Conservation (phyloP, 2,329 filamentous ascomycete species). For the Colletotrichum truncatum region DNA sequence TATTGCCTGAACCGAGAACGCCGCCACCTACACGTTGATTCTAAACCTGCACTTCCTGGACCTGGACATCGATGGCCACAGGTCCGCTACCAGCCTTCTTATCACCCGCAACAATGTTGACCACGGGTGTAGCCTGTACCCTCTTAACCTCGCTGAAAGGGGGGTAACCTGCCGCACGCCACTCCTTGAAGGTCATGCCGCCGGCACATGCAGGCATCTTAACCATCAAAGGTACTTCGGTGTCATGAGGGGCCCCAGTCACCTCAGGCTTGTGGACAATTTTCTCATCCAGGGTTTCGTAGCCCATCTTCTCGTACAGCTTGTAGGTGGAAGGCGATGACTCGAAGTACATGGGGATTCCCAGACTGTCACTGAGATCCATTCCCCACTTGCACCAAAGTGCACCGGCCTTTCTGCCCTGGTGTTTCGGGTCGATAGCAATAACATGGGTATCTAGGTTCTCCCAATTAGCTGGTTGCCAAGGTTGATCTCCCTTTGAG, state of each 20-base stretch:
- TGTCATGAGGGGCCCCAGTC: slow-evolving; percentile 43
- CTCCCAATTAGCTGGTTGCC: neutral
- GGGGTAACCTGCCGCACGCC: slow-evolving; percentile 35
- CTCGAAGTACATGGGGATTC: slow-evolving; percentile 57
- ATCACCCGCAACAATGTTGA: neutral
- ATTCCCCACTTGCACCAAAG: slow-evolving; percentile 51
- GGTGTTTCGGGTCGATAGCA: slow-evolving; percentile 52
- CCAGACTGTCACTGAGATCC: slow-evolving; percentile 44
- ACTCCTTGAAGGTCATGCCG: slow-evolving; percentile 45
- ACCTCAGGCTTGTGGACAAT: slow-evolving; percentile 48
- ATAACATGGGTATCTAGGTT: slow-evolving; percentile 50
- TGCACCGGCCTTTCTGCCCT: slow-evolving; percentile 52
- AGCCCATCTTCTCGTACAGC: slow-evolving; percentile 57
- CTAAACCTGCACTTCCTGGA: slow-evolving; percentile 15
- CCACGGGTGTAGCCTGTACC: neutral
- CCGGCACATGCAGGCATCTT: slow-evolving; percentile 46
- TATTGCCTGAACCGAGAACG: slow-evolving; percentile 3
- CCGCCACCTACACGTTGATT: neutral
- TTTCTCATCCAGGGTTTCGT: slow-evolving; percentile 47
- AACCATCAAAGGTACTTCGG: slow-evolving; percentile 52
- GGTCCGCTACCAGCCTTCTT: neutral
- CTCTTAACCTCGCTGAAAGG: slow-evolving; percentile 24
- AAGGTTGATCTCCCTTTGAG: neutral
- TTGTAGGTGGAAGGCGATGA: slow-evolving; percentile 50
- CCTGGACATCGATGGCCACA: slow-evolving; percentile 17